These are phyloP conservation scores for Eimeria necatrix DNA, from an alignment of 169 alveolate genomes.

Conservation along the genomic window DNA sequence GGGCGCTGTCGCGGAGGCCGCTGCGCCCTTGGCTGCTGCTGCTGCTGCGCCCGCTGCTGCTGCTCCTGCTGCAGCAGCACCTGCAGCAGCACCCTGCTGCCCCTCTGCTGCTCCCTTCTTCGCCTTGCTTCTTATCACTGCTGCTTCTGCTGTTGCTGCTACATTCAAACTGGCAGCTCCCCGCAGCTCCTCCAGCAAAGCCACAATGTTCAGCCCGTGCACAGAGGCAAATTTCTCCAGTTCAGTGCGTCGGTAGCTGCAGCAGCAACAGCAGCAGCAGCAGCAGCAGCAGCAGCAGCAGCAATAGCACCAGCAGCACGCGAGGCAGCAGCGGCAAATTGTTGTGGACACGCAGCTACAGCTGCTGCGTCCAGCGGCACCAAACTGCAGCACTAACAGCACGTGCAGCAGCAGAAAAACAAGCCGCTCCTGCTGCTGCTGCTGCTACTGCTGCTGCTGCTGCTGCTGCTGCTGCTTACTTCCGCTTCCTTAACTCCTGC, in stretches of 20 bases:
- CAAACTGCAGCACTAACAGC: not conserved
- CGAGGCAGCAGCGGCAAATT: not conserved
- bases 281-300: constrained; percentile 45
- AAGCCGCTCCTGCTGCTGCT: not conserved
- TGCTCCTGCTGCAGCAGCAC: not conserved
- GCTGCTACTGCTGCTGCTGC: constrained; percentile 13
- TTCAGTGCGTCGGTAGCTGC: constrained; percentile 76
- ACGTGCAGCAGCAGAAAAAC: not conserved
- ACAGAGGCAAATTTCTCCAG: constrained; percentile 76
- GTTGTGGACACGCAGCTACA: not conserved
- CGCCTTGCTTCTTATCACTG: constrained; percentile 12
- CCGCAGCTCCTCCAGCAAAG: constrained; percentile 70
- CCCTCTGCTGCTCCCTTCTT: not conserved
- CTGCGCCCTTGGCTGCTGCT: not conserved
- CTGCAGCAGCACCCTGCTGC: constrained; percentile 7
- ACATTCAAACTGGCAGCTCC: constrained; percentile 48
- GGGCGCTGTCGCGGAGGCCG: not conserved
- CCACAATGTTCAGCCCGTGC: constrained; percentile 63
- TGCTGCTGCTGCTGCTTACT: constrained; percentile 56
- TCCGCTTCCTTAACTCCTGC: constrained; percentile 75
- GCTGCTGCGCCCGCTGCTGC: not conserved
- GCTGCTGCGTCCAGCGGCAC: not conserved
- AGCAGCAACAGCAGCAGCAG: constrained; percentile 30
- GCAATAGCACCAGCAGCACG: not conserved
- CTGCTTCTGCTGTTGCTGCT: constrained; percentile 69